Percentiles rank a stretch among this genome's conserved stretches.
phyloP scores from a whole-genome alignment of 495 filamentous ascomycete species.

The Penicillium bialowiezense region DNA sequence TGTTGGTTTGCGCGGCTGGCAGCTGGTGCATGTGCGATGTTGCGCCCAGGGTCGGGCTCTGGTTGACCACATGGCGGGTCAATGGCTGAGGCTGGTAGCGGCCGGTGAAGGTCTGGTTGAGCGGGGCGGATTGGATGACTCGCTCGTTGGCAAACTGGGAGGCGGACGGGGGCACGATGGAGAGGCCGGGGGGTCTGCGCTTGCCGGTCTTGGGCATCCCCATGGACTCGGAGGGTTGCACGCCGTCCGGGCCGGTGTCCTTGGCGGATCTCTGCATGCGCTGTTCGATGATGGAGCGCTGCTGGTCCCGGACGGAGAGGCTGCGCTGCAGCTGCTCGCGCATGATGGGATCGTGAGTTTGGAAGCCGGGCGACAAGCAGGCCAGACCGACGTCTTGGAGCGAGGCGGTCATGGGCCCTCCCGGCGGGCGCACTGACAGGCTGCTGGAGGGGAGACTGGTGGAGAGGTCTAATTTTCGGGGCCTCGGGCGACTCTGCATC shows the following conservation, averaged over 20 bases:
- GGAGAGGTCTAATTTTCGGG: conserved; percentile 84
- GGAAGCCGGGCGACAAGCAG: conserved; percentile 92
- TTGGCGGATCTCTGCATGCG: conserved; percentile 84
- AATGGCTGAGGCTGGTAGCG: conserved; percentile 77
- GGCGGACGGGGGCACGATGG: conserved; percentile 95
- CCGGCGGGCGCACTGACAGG: conserved; percentile 61
- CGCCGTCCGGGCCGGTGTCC: conserved; percentile 63
- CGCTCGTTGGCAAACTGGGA: conserved; percentile 93
- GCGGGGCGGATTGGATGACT: conserved; percentile 93
- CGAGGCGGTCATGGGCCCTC: conserved; percentile 72
- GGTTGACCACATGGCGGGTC: conserved; percentile 79
- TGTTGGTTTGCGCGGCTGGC: conserved; percentile 83
- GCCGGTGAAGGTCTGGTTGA: conserved; percentile 95
- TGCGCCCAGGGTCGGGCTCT: conserved; percentile 79
- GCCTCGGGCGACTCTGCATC: conserved; percentile 73
- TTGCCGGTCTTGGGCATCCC: conserved; percentile 63
- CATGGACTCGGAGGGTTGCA: conserved; percentile 51
- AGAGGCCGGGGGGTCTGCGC: conserved; percentile 82
- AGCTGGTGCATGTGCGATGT: conserved; percentile 92
- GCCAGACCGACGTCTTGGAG: conserved; percentile 94
- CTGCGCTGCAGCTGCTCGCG: conserved; percentile 92
- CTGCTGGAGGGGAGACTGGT: conserved; percentile 60
- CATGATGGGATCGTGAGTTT: conserved; percentile 95
- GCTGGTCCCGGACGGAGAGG: conserved; percentile 89
- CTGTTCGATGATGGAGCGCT: conserved; percentile 90